Evolutionary conservation across 345 rosid species (phyloP), one percentile per base, ranked within the genome.

Genomic region (Dovyalis caffra): DNA sequence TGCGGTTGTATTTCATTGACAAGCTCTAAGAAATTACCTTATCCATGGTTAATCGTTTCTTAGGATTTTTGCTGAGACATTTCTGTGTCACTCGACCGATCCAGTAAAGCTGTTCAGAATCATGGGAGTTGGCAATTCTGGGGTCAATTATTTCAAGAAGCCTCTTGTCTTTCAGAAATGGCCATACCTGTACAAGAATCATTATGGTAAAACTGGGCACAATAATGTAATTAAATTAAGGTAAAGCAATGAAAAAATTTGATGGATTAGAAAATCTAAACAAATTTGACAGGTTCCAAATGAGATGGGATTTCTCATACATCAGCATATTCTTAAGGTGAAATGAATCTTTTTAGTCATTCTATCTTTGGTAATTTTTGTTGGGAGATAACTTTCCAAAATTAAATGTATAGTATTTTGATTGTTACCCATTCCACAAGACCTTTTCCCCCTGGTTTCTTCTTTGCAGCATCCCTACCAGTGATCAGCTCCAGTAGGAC

Each of bases 401-500:
- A 11, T 40, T 31, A 53, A 18, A 72, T 3, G 15, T 1, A 47
- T 69, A 37, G 58, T 14, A n/a, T 67, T 70, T 47, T 4, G 69
- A 23, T 71, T 23, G 15, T 74, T 79, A 86, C 87, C 86, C 83
- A 83, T 75, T 57, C 64, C 53, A 49, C 69, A 31, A 77, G 79
- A 73, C 74, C 49, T 64, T 64, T 75, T 35, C 25, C 72, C 4
- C 67, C 78, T 18, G 35, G 0, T 31, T 64, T 63, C 71, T 43
- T 64, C 11, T 83, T 77, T 18, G 72, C 62, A 49, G 70, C 49
- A 47, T 35, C 75, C 68, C 63, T 64, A 29, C 85, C 87, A 0
- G 84, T 77, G 34, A 82, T 78, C 65, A 86, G 69, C 89, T 83
- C 87, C 29, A 86, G 79, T 25, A 86, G 71, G 53, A 86, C 74